Evolutionary conservation across 1,284 basidiomycete species (phyloP).

Genomic region (Peniophora sp.): DNA sequence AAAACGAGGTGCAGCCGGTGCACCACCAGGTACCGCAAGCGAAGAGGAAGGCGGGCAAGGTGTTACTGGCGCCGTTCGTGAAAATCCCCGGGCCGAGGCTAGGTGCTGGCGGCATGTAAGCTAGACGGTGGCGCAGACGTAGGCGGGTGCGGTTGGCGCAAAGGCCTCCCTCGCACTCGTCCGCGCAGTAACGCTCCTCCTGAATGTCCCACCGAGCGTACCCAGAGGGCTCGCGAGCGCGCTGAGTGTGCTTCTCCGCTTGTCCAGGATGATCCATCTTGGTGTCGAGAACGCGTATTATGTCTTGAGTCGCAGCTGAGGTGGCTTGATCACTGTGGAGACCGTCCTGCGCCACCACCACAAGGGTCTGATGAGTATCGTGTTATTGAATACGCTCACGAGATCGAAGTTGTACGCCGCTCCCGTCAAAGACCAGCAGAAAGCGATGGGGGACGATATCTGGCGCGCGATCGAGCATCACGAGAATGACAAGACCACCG

Average conservation of each 20-base stretch:
- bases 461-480: conserved; percentile 2
- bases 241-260: conserved; percentile 74
- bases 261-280: conserved; percentile 21
- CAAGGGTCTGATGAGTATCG: conserved; percentile 18
- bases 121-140: neutral
- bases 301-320: conserved; percentile 26
- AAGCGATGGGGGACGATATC: neutral
- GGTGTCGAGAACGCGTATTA: conserved; percentile 17
- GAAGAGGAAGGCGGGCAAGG: no score
- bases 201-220: conserved; percentile 24
- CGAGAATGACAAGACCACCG: conserved; percentile 7
- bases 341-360: conserved; percentile 16
- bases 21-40: no score
- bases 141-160: neutral
- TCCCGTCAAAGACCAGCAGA: neutral
- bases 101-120: no score
- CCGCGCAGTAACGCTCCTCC: conserved; percentile 31
- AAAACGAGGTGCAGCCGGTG: no score
- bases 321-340: conserved; percentile 19
- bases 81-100: no score
- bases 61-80: no score
- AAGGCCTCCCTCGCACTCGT: conserved; percentile 3
- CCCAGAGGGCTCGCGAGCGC: conserved; percentile 76
- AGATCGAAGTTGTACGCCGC: conserved; percentile 13
- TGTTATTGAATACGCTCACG: conserved; percentile 18